Percentiles rank a stretch among this genome's conserved stretches.
Conservation (phyloP, 495 filamentous ascomycete species). For the Aspergillus egyptiacus region DNA sequence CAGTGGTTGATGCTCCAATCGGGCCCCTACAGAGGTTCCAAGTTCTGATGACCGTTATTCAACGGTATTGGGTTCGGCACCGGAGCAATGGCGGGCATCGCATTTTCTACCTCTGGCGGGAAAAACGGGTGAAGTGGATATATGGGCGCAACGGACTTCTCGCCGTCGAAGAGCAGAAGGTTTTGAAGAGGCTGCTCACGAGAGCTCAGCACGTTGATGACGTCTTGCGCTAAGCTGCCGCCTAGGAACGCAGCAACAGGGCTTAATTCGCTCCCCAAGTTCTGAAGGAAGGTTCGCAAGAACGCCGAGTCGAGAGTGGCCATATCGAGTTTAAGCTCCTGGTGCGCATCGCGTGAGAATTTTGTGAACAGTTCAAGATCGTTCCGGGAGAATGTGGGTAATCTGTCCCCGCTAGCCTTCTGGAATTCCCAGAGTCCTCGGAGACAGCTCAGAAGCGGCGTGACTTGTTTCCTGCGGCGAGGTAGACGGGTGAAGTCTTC, state of each 20-base stretch:
- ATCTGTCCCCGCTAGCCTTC: slow-evolving; percentile 40
- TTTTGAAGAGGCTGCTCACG: slow-evolving; percentile 95
- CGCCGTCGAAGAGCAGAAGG: slow-evolving; percentile 85
- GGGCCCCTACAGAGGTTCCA: neutral
- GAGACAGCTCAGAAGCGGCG: slow-evolving; percentile 73
- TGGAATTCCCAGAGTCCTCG: slow-evolving; percentile 80
- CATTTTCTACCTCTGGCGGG: slow-evolving; percentile 30
- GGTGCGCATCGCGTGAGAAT: slow-evolving; percentile 67
- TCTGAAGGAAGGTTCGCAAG: slow-evolving; percentile 76
- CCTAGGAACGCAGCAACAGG: slow-evolving; percentile 88
- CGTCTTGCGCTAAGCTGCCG: slow-evolving; percentile 86
- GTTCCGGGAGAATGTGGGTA: slow-evolving; percentile 51
- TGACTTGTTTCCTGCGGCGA: slow-evolving; percentile 66
- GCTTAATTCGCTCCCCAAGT: slow-evolving; percentile 72
- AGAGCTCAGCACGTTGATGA: slow-evolving; percentile 88
- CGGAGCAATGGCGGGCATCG: slow-evolving; percentile 25
- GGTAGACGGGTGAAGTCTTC: slow-evolving; percentile 58
- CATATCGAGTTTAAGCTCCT: slow-evolving; percentile 67
- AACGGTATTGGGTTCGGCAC: slow-evolving; percentile 28
- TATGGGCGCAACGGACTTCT: slow-evolving; percentile 66
- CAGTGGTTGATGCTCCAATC: neutral
- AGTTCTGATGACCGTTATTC: slow-evolving; percentile 12
- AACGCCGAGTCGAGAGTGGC: slow-evolving; percentile 72
- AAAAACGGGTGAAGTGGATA: slow-evolving; percentile 76
- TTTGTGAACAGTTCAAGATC: slow-evolving; percentile 69